A percentile compares a stretch with the other conserved stretches of the same genome.
Evolutionary conservation across 148 eudicot genomes (phyloP).

Genomic region (Spergularia marina): DNA sequence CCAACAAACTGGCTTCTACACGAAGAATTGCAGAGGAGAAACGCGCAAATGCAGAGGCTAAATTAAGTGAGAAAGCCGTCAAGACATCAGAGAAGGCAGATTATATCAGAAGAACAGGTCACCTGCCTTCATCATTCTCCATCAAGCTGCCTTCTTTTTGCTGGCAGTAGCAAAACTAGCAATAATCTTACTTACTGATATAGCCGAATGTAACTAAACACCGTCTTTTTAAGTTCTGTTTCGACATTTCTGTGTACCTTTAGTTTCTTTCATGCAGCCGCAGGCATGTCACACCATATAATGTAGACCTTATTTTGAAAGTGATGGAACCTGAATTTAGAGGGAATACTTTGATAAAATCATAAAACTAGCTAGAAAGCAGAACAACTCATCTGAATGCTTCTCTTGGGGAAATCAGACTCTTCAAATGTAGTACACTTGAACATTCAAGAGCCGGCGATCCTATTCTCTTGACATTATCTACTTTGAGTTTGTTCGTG

Average conservation of each 20-base stretch:
- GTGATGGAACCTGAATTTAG: not conserved
- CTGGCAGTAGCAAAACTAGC: slow-evolving; percentile 57
- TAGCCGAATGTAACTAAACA: slow-evolving; percentile 13
- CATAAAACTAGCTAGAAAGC: too few relatives aligned
- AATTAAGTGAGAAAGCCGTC: slow-evolving; percentile 72
- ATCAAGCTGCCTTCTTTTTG: slow-evolving; percentile 75
- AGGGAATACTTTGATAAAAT: too few relatives aligned
- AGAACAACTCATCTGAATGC: too few relatives aligned
- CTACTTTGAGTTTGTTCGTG: too few relatives aligned
- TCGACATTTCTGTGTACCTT: not conserved
- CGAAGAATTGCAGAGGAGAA: slow-evolving; percentile 89
- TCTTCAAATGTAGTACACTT: too few relatives aligned
- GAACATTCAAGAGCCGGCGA: too few relatives aligned
- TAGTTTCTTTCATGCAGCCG: not conserved
- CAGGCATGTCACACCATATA: slow-evolving; percentile 1
- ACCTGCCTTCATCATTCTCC: slow-evolving; percentile 79
- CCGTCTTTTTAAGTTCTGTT: slow-evolving; percentile 5
- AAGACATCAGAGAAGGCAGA: slow-evolving; percentile 86
- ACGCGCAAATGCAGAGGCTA: slow-evolving; percentile 80
- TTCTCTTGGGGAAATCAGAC: too few relatives aligned
- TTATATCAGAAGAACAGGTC: slow-evolving; percentile 89
- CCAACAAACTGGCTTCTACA: slow-evolving; percentile 72
- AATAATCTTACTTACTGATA: not conserved
- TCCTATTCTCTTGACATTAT: too few relatives aligned
- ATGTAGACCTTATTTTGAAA: not conserved